Base-by-base conservation (phyloP, 176 grass and related monocot species). In the Leersia perrieri region DNA sequence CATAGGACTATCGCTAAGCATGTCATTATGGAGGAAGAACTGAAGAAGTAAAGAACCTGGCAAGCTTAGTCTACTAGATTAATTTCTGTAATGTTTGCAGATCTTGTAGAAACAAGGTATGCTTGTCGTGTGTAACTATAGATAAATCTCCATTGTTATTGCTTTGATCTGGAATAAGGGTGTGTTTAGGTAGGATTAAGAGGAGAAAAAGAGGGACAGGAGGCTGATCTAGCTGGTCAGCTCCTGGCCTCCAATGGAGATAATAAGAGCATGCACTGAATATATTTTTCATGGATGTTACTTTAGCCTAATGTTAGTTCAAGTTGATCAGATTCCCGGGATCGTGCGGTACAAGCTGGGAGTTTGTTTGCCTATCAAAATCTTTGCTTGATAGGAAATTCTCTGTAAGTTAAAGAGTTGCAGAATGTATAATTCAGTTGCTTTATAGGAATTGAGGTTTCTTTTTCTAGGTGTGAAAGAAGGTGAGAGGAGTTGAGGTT, bases 181-280 rank as follows among this genome's bases (percentile, higher is more conserved):
- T 29, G 33, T 80, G 23, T 57, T 2, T 80, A 63, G 76, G 63
- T 80, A 55, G 76, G 51, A 88, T 80, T 80, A 22, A 36, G 32
- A 69, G 31, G 32, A 40, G 11, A 75, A 20, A 58, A 23, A 9
- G n/a, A 25, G n/a, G 53, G n/a, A 7, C 34, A 63, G 18, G 25
- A 51, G 34, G 36, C n/a, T 69, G 75, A 88, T 84, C 69, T 45
- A 80, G 36, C 75, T 49, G 80, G 38, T 60, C 62, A 84, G 40
- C 63, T 74, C 31, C 63, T 33, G 27, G 26, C 13, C 14, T 61
- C 44, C 22, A 2, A 57, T 60, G 45, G 27, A 74, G 27, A 74
- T 44, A 60, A 60, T 60, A 29, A 81, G 66, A 74, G 15, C 32
- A 45, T 47, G 60, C 20, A 33, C 34, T 63, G 8, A 78, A 47